Conservation (phyloP, 1,284 basidiomycete species). For the Limonomyces culmigenus region DNA sequence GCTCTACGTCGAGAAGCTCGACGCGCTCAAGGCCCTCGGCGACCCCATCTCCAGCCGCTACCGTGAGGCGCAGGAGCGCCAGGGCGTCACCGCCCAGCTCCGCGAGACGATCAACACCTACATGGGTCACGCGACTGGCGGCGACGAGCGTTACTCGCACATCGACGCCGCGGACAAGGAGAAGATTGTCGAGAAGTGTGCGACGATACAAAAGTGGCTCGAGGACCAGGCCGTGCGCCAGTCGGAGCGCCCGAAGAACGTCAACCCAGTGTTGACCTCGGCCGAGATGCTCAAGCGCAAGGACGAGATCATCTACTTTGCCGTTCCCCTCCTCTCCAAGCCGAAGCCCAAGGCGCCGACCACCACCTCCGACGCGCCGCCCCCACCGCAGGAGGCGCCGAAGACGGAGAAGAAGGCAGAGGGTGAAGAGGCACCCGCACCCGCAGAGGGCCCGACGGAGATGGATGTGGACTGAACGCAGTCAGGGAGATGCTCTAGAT, state of each 20-base stretch:
- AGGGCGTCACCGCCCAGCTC: constrained; percentile 50
- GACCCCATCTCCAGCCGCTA: constrained; percentile 73
- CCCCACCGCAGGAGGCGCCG: constrained; percentile 44
- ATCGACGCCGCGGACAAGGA: constrained; percentile 80
- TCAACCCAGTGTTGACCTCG: constrained; percentile 66
- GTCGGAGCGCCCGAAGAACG: constrained; percentile 73
- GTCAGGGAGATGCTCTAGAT: constrained; percentile 1
- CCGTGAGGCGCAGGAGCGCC: constrained; percentile 69
- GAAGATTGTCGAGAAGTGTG: constrained; percentile 63
- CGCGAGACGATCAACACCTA: constrained; percentile 79
- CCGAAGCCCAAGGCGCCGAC: constrained; percentile 73
- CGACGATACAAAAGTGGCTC: constrained; percentile 83
- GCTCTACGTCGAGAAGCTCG: constrained; percentile 67
- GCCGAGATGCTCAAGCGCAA: constrained; percentile 76
- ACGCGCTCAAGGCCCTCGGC: constrained; percentile 66
- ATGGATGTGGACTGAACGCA: constrained; percentile 76
- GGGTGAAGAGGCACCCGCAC: constrained; percentile 17
- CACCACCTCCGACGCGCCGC: constrained; percentile 17
- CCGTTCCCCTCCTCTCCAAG: constrained; percentile 69
- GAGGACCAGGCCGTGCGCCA: constrained; percentile 79
- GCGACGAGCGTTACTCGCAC: constrained; percentile 75
- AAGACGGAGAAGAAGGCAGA: constrained; percentile 26
- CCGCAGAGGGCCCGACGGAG: constrained; percentile 37
- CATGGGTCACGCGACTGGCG: constrained; percentile 62
- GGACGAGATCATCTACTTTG: constrained; percentile 79